Base-by-base conservation (phyloP, 805 yeast species). In the Starmerella potacharoeniae region DNA sequence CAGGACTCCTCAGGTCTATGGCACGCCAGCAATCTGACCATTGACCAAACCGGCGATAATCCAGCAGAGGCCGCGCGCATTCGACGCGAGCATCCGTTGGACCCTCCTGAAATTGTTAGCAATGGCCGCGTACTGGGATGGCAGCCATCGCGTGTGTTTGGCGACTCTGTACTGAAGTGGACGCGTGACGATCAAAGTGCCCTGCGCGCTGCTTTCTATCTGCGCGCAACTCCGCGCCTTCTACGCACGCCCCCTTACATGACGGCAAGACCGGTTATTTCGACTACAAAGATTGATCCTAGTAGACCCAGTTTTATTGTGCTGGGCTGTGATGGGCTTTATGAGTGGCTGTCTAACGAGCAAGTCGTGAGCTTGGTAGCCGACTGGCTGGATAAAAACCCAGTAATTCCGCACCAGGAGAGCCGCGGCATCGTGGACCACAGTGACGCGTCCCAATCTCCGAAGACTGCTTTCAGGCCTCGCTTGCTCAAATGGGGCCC, bases 61-160 rank as follows among this genome's bases (percentile, higher is more conserved):
- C 83, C 84, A 14, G 77, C 82, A 0, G 98, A 91, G 70, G 93
- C 86, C 16, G 83, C 81, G 28, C 77, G 96, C 61, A 78, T 91
- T 54, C 77, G 82, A 49, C 73, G 79, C 34, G 96, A 89, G 69
- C 98, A 91, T 69, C 98, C 98, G 0, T 81, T 81, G 56, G 97
- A 91, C 68, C 85, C 87, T 28, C 55, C 66, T 22, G 36, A 22
- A 13, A 52, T 59, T 43, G 51, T 59, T n/a, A 11, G 43, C 34
- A 80, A 85, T 59, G 97, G 97, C 3, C 79, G 98, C 65, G 85
- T 91, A 6, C 75, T 91, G 62, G 98, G 98, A 0, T 82, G 90
- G 13, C 96, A 93, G 68, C 98, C 98, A 11, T 80, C 95, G 0
- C 75, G 98, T 65, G 95, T 97, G 0, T 93, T 91, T 74, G 98